Evolutionary conservation across 495 filamentous ascomycete species (phyloP).

Genomic region (Thermochaetoides thermophila): DNA sequence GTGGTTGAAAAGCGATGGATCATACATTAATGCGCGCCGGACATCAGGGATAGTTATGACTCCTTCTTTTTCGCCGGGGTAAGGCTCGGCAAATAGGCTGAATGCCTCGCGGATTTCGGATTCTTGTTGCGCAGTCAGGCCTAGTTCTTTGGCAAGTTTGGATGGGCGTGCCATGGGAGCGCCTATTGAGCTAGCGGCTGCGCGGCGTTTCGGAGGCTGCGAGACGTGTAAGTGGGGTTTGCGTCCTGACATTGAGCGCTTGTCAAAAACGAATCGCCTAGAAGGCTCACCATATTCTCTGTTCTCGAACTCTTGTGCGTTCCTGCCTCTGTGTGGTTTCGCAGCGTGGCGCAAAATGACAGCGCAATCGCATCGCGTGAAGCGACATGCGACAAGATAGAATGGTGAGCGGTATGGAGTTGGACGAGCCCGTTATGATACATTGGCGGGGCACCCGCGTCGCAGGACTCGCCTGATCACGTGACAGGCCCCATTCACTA

Average conservation of each 20-base stretch:
- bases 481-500: conserved; percentile 4
- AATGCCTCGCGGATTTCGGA: conserved; percentile 84
- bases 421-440: too few relatives aligned
- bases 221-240: not conserved
- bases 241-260: not conserved
- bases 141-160: conserved; percentile 78
- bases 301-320: too few relatives aligned
- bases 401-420: not conserved
- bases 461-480: conserved; percentile 14
- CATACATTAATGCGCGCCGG: conserved; percentile 67
- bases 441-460: conserved; percentile 4
- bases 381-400: too few relatives aligned
- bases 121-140: conserved; percentile 70
- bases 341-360: too few relatives aligned
- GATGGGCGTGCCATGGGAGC: conserved; percentile 41
- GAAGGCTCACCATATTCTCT: conserved; percentile 1
- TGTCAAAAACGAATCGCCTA: too few relatives aligned
- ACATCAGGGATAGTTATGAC: conserved; percentile 68
- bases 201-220: conserved; percentile 30
- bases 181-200: conserved; percentile 10
- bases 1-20: conserved; percentile 4
- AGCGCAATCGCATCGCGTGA: too few relatives aligned
- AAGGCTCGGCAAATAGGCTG: conserved; percentile 58
- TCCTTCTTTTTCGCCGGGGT: conserved; percentile 52
- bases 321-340: too few relatives aligned